phyloP scores from a whole-genome alignment of 2,329 filamentous ascomycete genomes.

The Penicillium sp. region DNA sequence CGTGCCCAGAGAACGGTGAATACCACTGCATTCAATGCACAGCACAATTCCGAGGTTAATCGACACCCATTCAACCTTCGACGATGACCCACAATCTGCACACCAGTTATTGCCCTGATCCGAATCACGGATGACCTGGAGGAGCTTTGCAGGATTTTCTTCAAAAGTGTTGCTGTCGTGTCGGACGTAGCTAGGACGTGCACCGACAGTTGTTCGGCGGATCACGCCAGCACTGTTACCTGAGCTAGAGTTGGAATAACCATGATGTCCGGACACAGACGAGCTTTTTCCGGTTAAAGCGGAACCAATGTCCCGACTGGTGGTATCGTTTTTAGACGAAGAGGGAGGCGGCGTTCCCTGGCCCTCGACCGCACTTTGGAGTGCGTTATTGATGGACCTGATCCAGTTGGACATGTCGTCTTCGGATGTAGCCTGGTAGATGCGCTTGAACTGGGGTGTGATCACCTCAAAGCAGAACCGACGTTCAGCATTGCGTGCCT shows the following conservation, averaged over 20 bases:
- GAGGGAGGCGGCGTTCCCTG: conserved; percentile 57
- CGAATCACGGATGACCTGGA: conserved; percentile 83
- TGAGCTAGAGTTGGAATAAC: conserved; percentile 42
- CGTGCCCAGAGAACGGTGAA: conserved; percentile 92
- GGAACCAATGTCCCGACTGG: conserved; percentile 85
- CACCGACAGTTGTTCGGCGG: conserved; percentile 88
- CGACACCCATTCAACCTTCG: conserved; percentile 98
- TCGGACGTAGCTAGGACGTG: conserved; percentile 72
- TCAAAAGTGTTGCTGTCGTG: conserved; percentile 72
- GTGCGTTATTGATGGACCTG: conserved; percentile 89
- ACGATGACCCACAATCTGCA: conserved; percentile 87
- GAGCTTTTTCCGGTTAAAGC: conserved; percentile 90
- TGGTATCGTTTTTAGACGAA: conserved; percentile 55
- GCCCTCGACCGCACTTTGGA: conserved; percentile 93
- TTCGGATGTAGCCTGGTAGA: conserved; percentile 96
- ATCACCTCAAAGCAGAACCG: conserved; percentile 99
- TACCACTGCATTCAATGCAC: conserved; percentile 97
- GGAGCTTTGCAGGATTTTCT: conserved; percentile 79
- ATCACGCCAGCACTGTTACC: conserved; percentile 66
- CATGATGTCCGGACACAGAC: conserved; percentile 57
- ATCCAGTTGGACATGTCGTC: conserved; percentile 99
- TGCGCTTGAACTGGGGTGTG: conserved; percentile 90
- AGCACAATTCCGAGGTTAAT: conserved; percentile 96
- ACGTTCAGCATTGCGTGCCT: conserved; percentile 90
- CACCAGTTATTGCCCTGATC: conserved; percentile 94